A percentile compares a stretch with the other conserved stretches of the same genome.
These are phyloP conservation scores for Aspergillus clavatus DNA, from an alignment of 2,329 filamentous ascomycete genomes.

Conservation along the genomic window DNA sequence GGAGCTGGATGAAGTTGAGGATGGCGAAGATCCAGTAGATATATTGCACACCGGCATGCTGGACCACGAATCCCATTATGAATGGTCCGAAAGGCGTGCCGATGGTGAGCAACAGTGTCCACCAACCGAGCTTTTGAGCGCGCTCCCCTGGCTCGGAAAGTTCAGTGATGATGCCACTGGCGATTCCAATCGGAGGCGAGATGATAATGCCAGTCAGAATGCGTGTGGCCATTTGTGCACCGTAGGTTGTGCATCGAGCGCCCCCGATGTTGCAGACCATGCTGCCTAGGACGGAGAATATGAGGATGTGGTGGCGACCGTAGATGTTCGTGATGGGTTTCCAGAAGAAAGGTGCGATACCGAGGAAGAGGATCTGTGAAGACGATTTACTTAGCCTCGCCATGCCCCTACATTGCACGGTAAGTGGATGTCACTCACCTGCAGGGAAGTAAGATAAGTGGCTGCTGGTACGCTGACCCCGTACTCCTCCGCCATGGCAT, in stretches of 20 bases:
- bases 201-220: slow-evolving; percentile 51
- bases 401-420: neutral
- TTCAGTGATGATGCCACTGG: slow-evolving; percentile 51
- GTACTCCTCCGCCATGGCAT: slow-evolving; percentile 48
- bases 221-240: slow-evolving; percentile 46
- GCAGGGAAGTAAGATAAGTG: slow-evolving; percentile 50
- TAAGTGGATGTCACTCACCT: slow-evolving; percentile 18
- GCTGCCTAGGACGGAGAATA: slow-evolving; percentile 46
- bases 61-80: slow-evolving; percentile 39
- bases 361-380: slow-evolving; percentile 49
- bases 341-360: slow-evolving; percentile 52
- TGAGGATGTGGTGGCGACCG: slow-evolving; percentile 50
- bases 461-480: slow-evolving; percentile 44
- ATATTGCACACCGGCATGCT: slow-evolving; percentile 51
- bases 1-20: slow-evolving; percentile 50
- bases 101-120: slow-evolving; percentile 48
- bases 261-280: slow-evolving; percentile 51
- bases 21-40: slow-evolving; percentile 57
- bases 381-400: no score
- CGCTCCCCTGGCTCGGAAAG: slow-evolving; percentile 51
- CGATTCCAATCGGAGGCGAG: slow-evolving; percentile 48
- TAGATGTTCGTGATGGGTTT: slow-evolving; percentile 50
- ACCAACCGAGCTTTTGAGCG: slow-evolving; percentile 50
- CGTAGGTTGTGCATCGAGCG: slow-evolving; percentile 45
- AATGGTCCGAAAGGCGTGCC: slow-evolving; percentile 40